Evolutionary conservation across 1,139 yeast species (phyloP).

Genomic region (Nadsonia commutata): DNA sequence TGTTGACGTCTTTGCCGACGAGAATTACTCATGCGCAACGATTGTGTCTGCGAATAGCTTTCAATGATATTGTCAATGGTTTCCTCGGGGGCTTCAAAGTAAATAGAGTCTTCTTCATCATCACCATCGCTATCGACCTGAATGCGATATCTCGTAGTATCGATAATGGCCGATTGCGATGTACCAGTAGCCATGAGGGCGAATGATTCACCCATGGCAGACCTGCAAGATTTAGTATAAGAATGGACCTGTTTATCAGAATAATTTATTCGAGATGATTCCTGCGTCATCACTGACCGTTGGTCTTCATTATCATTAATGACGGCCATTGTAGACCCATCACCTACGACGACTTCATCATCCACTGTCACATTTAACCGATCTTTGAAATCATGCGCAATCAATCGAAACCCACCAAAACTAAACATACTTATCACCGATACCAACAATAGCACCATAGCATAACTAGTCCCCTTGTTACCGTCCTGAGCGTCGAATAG

Average conservation of each 20-base stretch:
- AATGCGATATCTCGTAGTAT: conserved; percentile 1
- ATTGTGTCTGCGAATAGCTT: not conserved
- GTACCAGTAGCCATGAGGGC: no score
- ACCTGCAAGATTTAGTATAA: no score
- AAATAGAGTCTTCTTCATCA: not conserved
- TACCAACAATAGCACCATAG: conserved; percentile 61
- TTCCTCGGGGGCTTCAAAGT: not conserved
- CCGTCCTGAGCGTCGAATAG: conserved; percentile 46
- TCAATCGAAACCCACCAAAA: conserved; percentile 54
- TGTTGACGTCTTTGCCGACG: no score
- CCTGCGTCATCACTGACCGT: no score
- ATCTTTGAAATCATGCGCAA: conserved; percentile 46
- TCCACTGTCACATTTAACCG: conserved; percentile 1
- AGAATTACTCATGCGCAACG: not conserved
- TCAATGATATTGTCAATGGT: not conserved
- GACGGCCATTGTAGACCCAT: no score
- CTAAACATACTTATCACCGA: conserved; percentile 63
- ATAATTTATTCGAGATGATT: no score
- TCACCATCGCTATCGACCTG: conserved; percentile 1
- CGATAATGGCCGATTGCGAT: no score
- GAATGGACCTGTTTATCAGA: no score
- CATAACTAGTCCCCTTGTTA: conserved; percentile 71
- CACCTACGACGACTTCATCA: not conserved
- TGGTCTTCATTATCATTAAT: no score
- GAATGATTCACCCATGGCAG: no score